Evolutionary conservation across 345 rosid genomes (phyloP).

Genomic region (Pistacia atlantica): DNA sequence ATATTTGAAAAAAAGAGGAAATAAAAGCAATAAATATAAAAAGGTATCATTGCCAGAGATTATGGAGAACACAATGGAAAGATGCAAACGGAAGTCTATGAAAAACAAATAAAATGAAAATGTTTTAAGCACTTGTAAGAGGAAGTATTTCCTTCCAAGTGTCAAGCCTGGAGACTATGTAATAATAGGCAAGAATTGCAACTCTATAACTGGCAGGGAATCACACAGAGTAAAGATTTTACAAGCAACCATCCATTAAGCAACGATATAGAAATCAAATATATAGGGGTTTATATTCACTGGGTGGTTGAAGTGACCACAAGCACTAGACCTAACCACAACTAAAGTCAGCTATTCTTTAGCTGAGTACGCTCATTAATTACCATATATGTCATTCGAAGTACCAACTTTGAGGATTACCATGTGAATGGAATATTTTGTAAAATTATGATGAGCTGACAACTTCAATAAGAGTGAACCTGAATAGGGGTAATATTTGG

Average conservation of each 20-base stretch:
- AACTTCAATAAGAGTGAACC: not conserved
- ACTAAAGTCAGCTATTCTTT: not conserved
- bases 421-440: not conserved
- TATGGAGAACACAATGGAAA: not conserved
- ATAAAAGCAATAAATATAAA: not conserved
- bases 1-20: not conserved
- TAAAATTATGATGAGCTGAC: not conserved
- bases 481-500: not conserved
- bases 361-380: not conserved
- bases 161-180: not conserved
- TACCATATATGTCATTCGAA: not conserved
- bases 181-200: not conserved
- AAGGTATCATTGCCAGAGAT: not conserved
- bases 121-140: not conserved
- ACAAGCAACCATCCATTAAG: not conserved
- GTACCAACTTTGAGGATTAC: not conserved
- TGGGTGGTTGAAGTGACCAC: not conserved
- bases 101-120: not conserved
- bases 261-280: too few species aligned
- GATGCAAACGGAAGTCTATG: not conserved
- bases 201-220: not conserved
- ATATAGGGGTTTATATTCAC: not conserved
- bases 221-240: not conserved
- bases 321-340: not conserved
- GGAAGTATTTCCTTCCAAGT: not conserved